Evolutionary conservation across 129 eudicot genomes (phyloP).

Genomic region (Sambucus nigra): DNA sequence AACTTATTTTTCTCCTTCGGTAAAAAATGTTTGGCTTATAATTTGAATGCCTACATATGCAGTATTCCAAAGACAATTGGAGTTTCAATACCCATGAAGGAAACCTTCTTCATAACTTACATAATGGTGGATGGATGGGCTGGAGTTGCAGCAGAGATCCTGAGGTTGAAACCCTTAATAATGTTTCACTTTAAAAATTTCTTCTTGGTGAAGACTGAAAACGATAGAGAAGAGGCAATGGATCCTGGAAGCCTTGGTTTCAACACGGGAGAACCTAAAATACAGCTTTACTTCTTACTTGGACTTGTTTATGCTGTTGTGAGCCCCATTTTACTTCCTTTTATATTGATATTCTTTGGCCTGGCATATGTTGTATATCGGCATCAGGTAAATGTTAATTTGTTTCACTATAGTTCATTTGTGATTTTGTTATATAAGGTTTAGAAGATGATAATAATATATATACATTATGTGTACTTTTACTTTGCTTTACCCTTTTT

Average conservation of each 20-base stretch:
- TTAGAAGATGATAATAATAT: too few relatives aligned
- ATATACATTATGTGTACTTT: too few relatives aligned
- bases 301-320: constrained; percentile 82
- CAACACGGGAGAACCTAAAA: constrained; percentile 76
- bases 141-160: constrained; percentile 76
- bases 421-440: too few relatives aligned
- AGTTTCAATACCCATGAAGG: constrained; percentile 77
- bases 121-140: constrained; percentile 98
- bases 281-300: constrained; percentile 74
- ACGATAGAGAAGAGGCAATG: constrained; percentile 78
- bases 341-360: constrained; percentile 65
- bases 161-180: constrained; percentile 61
- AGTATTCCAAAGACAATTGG: constrained; percentile 69
- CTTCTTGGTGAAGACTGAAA: constrained; percentile 72
- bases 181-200: constrained; percentile 61
- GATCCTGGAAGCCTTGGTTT: constrained; percentile 79
- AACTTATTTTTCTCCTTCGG: not conserved
- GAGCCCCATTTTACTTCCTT: constrained; percentile 81
- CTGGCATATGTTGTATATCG: constrained; percentile 70
- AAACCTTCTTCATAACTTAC: constrained; percentile 61
- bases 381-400: constrained; percentile 99
- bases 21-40: not conserved
- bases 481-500: too few relatives aligned
- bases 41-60: constrained; percentile 7
- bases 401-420: too few relatives aligned